phyloP scores from a whole-genome alignment of 192 early-diverging fungal genomes.

The Podila minutissima region DNA sequence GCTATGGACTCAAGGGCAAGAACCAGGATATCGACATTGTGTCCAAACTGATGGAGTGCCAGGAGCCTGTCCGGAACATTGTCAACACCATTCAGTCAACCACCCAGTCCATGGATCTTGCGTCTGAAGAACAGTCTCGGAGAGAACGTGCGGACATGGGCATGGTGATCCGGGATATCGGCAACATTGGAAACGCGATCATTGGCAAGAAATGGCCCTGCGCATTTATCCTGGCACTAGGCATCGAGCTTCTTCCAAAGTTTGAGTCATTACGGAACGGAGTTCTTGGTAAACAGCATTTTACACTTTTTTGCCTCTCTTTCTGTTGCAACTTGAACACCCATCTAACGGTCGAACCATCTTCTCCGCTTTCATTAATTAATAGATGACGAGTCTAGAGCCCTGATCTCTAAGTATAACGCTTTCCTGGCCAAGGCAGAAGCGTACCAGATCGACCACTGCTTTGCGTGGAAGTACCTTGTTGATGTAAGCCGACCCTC shows the following conservation, averaged over 20 bases:
- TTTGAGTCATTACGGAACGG: conserved; percentile 32
- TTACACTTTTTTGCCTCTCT: background rate
- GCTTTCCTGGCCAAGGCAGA: conserved; percentile 37
- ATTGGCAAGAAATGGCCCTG: conserved; percentile 65
- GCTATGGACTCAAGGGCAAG: conserved; percentile 71
- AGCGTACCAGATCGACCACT: conserved; percentile 53
- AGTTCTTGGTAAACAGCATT: conserved; percentile 11
- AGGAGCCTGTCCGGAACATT: conserved; percentile 16
- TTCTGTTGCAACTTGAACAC: background rate
- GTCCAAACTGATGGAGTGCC: conserved; percentile 43
- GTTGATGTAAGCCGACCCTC: conserved; percentile 53
- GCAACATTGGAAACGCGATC: conserved; percentile 50
- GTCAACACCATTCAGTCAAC: conserved; percentile 10
- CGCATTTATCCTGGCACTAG: conserved; percentile 58
- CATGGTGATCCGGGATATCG: conserved; percentile 68
- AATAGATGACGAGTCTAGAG: conserved; percentile 10
- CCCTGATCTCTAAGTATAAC: conserved; percentile 33
- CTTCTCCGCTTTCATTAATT: background rate
- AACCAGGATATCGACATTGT: conserved; percentile 52
- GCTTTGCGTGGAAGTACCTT: conserved; percentile 58
- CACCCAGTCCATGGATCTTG: background rate
- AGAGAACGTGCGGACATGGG: conserved; percentile 55
- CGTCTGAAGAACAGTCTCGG: conserved; percentile 3
- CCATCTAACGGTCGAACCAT: background rate
- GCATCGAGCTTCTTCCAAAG: conserved; percentile 54